Conservation (phyloP, 106 monocot genomes). For the Allium fistulosum region DNA sequence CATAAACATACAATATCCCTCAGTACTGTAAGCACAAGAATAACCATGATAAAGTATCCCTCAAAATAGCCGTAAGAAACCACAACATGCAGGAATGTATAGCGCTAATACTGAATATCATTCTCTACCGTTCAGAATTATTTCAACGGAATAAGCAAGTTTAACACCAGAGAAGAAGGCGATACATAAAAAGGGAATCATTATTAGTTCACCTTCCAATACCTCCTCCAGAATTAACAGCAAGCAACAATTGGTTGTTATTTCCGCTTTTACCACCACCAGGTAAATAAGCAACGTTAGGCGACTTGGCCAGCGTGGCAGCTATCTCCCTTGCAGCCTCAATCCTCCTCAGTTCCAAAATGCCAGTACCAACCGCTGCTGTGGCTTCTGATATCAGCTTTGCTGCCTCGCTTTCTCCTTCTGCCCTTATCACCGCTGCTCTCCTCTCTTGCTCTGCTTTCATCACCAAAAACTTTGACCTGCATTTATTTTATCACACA, state of each 20-base stretch:
- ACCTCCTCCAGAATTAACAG: slow-evolving; percentile 17
- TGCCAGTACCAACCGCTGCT: slow-evolving; percentile 33
- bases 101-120: too few species aligned
- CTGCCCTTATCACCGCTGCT: slow-evolving; percentile 55
- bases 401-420: slow-evolving; percentile 61
- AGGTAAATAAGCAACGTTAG: slow-evolving; percentile 50
- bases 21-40: too few species aligned
- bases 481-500: too few species aligned
- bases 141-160: too few species aligned
- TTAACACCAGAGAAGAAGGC: too few species aligned
- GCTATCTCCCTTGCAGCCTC: slow-evolving; percentile 74
- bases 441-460: slow-evolving; percentile 63
- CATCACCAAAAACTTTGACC: slow-evolving; percentile 46
- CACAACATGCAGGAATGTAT: too few species aligned
- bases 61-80: too few species aligned
- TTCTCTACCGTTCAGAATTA: too few species aligned
- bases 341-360: slow-evolving; percentile 70
- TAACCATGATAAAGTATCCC: too few species aligned
- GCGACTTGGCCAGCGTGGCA: slow-evolving; percentile 36
- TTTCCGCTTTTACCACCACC: slow-evolving; percentile 8
- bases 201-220: neutral
- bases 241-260: slow-evolving; percentile 51
- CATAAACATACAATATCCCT: too few species aligned
- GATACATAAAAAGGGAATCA: too few species aligned
- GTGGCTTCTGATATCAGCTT: slow-evolving; percentile 61